Evolutionary conservation across 129 eudicot genomes (phyloP).

Genomic region (Centella asiatica): DNA sequence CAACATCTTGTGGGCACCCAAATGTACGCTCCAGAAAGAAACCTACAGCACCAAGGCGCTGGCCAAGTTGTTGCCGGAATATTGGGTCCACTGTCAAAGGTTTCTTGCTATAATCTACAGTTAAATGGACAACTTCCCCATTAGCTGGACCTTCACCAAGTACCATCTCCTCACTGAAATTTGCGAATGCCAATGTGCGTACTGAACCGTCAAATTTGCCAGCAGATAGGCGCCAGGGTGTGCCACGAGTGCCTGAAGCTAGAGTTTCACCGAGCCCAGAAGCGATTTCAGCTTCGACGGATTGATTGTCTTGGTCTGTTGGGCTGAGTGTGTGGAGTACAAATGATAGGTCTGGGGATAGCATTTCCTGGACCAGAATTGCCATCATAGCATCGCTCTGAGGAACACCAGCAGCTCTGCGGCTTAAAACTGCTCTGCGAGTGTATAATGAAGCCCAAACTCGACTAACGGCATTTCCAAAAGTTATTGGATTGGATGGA

Average conservation of each 20-base stretch:
- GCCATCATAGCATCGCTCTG: slow-evolving; percentile 78
- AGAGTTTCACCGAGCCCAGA: slow-evolving; percentile 89
- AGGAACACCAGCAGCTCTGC: slow-evolving; percentile 73
- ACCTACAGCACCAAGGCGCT: slow-evolving; percentile 75
- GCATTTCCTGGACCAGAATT: slow-evolving; percentile 82
- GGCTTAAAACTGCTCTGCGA: slow-evolving; percentile 84
- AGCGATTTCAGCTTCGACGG: slow-evolving; percentile 82
- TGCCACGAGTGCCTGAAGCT: slow-evolving; percentile 84
- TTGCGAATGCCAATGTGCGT: slow-evolving; percentile 71
- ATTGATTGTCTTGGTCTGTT: slow-evolving; percentile 43
- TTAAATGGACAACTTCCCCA: slow-evolving; percentile 60
- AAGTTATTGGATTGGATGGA: slow-evolving; percentile 57
- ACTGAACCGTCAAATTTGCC: slow-evolving; percentile 77
- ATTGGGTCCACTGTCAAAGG: slow-evolving; percentile 69
- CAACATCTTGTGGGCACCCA: slow-evolving; percentile 78
- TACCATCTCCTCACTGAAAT: slow-evolving; percentile 87
- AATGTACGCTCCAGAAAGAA: slow-evolving; percentile 73
- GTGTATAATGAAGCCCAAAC: slow-evolving; percentile 99
- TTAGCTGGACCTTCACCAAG: slow-evolving; percentile 47
- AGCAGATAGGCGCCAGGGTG: slow-evolving; percentile 76
- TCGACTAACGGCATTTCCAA: slow-evolving; percentile 56
- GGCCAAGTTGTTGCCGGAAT: slow-evolving; percentile 71
- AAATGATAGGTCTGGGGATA: slow-evolving; percentile 77
- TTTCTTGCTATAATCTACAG: slow-evolving; percentile 81
- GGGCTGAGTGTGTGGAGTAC: slow-evolving; percentile 90